These are phyloP conservation scores for Geranium rotundifolium DNA, from an alignment of 345 rosid species.

Conservation along the genomic window DNA sequence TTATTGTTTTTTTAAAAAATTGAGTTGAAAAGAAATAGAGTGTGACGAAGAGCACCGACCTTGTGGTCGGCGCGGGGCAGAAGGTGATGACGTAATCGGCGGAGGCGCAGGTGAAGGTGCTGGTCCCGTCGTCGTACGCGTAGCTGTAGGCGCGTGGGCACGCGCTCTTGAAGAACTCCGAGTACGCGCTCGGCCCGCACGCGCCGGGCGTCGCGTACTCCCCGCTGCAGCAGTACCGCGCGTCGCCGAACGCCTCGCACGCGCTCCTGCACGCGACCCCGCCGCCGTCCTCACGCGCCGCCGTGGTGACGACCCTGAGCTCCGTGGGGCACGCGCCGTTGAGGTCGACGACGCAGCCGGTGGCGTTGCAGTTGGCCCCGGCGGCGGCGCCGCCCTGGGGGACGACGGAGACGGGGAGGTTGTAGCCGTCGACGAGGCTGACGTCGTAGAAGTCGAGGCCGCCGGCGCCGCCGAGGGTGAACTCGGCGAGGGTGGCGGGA, in stretches of 20 bases:
- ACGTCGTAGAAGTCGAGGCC: slow-evolving; percentile 69
- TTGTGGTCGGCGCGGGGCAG: slow-evolving; percentile 28
- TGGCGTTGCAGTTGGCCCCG: slow-evolving; percentile 34
- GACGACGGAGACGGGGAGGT: slow-evolving; percentile 44
- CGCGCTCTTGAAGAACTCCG: slow-evolving; percentile 43
- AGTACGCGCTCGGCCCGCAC: slow-evolving; percentile 47
- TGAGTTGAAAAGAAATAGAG: too few species aligned
- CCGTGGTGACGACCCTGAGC: slow-evolving; percentile 26
- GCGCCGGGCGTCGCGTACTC: slow-evolving; percentile 33
- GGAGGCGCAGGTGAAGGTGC: slow-evolving; percentile 54
- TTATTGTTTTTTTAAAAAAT: too few species aligned
- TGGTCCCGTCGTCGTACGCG: slow-evolving; percentile 59
- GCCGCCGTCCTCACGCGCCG: slow-evolving; percentile 29
- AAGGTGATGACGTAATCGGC: slow-evolving; percentile 52
- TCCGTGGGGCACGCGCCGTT: slow-evolving; percentile 51
- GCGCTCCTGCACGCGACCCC: slow-evolving; percentile 65
- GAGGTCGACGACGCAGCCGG: slow-evolving; percentile 48
- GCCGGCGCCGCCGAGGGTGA: slow-evolving; percentile 55
- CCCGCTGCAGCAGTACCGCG: slow-evolving; percentile 58
- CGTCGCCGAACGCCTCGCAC: slow-evolving; percentile 37
- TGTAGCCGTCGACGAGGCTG: slow-evolving; percentile 70
- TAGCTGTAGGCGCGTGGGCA: slow-evolving; percentile 67
- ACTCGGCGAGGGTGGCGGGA: slow-evolving; percentile 61
- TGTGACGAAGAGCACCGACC: too few species aligned
- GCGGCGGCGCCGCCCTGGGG: slow-evolving; percentile 22